These are phyloP conservation scores for Zea luxurians DNA, from an alignment of 176 grass and related monocot genomes.

Conservation along the genomic window DNA sequence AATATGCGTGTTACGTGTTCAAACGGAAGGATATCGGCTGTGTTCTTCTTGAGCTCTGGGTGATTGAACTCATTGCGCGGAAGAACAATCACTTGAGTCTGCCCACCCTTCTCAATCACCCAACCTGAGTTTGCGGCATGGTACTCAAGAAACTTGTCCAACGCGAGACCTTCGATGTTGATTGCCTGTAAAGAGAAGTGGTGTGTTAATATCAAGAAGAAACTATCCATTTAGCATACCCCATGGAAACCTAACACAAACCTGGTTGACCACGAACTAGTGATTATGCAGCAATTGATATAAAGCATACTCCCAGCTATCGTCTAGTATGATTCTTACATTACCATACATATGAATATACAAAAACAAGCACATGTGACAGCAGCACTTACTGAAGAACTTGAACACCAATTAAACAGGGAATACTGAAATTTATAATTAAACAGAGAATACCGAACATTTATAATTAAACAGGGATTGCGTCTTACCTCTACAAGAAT, in stretches of 20 bases:
- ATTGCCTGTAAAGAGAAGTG: slow-evolving; percentile 58
- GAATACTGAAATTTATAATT: background rate
- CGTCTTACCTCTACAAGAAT: slow-evolving; percentile 84
- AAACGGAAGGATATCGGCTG: slow-evolving; percentile 63
- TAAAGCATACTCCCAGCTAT: background rate
- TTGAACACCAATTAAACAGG: slow-evolving; percentile 23
- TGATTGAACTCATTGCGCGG: slow-evolving; percentile 87
- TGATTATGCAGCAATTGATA: background rate
- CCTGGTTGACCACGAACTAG: no score
- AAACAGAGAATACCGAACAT: background rate
- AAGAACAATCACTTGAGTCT: slow-evolving; percentile 73
- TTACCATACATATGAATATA: background rate
- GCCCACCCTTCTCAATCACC: slow-evolving; percentile 67
- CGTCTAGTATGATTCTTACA: background rate
- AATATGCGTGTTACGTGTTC: slow-evolving; percentile 92
- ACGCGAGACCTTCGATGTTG: slow-evolving; percentile 84
- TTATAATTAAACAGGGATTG: slow-evolving; percentile 1
- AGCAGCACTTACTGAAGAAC: background rate
- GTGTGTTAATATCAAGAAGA: slow-evolving; percentile 10
- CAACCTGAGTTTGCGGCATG: slow-evolving; percentile 78
- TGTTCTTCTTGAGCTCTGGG: slow-evolving; percentile 93
- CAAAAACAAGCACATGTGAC: background rate
- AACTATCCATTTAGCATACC: background rate
- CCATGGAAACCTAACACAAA: no score
- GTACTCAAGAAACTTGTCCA: slow-evolving; percentile 94